Evolutionary conservation across 148 eudicot genomes (phyloP), one percentile per base, ranked within the genome.

Genomic region (Suaeda aralocaspica): DNA sequence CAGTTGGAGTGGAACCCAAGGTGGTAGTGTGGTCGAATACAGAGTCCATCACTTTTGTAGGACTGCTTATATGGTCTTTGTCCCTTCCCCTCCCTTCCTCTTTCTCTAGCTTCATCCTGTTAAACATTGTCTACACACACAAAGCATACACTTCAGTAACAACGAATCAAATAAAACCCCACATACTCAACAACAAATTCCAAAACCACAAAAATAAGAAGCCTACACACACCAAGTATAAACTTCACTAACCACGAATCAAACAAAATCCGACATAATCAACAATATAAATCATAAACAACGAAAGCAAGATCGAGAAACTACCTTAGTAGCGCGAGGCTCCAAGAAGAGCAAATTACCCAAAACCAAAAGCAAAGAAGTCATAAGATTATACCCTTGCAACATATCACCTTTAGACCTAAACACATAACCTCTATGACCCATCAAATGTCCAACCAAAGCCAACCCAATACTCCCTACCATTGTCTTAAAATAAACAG

Each of bases 251-350:
- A n/a, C n/a, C n/a, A n/a, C n/a, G n/a, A n/a, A n/a, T n/a, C n/a
- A n/a, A n/a, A n/a, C n/a, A n/a, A n/a, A n/a, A n/a, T n/a, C n/a
- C n/a, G n/a, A n/a, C n/a, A n/a, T n/a, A n/a, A n/a, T n/a, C n/a
- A n/a, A n/a, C n/a, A n/a, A n/a, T n/a, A n/a, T n/a, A n/a, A n/a
- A n/a, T n/a, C n/a, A n/a, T n/a, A 36, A 36, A 36, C 4, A 36
- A 36, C 10, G 55, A 51, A 34, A 36, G 12, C 52, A 41, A 58
- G 19, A 45, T 21, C 39, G 0, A 12, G 41, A 24, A 2, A 16
- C 10, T 79, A 92, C 98, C 92, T 91, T 87, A 9, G 86, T 87
- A 9, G 98, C 96, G 8, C 80, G 76, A 29, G 98, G 98, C 82
- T 93, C 98, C 82, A 90, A 78, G 76, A 70, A 82, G 14, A 77